Evolutionary conservation across 768 basidiomycete genomes (phyloP).

Genomic region (Auricularia cornea): DNA sequence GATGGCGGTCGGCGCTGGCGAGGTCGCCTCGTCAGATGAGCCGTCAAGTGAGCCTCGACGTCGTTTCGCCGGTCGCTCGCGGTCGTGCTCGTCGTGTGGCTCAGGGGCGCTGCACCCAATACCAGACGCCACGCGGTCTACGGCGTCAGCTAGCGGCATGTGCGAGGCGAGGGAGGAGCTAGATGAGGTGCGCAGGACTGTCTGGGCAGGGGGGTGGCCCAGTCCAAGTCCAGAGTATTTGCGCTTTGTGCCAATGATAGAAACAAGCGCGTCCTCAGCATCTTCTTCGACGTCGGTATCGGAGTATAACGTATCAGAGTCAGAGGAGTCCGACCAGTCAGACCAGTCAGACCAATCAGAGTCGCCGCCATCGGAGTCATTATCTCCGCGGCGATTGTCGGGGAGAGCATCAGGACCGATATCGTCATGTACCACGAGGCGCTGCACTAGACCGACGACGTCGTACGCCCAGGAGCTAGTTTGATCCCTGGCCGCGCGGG

Average conservation of each 20-base stretch:
- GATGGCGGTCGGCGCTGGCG: background rate
- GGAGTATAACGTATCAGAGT: background rate
- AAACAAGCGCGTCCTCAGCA: background rate
- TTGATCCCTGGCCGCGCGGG: background rate
- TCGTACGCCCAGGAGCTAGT: background rate
- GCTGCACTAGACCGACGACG: background rate
- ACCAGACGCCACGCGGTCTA: too few species aligned
- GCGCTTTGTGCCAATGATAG: background rate
- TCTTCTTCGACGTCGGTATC: background rate
- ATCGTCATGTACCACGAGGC: background rate
- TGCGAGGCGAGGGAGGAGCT: background rate
- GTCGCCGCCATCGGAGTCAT: background rate
- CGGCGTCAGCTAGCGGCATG: background rate
- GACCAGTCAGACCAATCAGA: background rate
- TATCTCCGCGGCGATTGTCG: background rate
- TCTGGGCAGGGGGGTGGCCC: background rate
- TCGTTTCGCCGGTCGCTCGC: background rate
- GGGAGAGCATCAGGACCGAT: too few species aligned
- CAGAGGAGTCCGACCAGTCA: background rate
- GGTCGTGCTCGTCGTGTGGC: background rate
- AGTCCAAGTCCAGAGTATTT: background rate
- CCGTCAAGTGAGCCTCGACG: background rate
- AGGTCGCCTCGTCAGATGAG: background rate
- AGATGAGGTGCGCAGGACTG: background rate
- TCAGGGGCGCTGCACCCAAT: background rate